Percentiles rank a stretch among this genome's conserved stretches.
phyloP scores from a whole-genome alignment of 805 yeast genomes.

The Kodamaea hsintzibuensis region DNA sequence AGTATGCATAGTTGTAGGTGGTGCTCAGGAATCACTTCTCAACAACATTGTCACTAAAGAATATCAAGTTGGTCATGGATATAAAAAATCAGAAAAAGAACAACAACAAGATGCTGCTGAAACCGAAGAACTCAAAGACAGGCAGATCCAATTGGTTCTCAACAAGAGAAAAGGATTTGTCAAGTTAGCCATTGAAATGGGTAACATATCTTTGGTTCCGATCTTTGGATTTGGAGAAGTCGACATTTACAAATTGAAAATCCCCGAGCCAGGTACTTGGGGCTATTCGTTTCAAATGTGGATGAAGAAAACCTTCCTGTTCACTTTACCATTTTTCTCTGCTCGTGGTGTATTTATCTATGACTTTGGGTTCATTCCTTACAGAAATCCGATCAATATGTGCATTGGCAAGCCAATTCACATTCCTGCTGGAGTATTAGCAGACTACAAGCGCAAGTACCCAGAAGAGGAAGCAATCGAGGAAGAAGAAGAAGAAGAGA shows the following conservation, averaged over 20 bases:
- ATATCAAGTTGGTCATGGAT: constrained; percentile 38
- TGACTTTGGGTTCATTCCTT: constrained; percentile 89
- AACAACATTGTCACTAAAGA: constrained; percentile 38
- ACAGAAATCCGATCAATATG: constrained; percentile 73
- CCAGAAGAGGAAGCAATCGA: constrained; percentile 26
- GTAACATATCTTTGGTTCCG: constrained; percentile 82
- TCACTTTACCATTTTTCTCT: constrained; percentile 87
- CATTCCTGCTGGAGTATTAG: constrained; percentile 46
- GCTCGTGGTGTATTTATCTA: constrained; percentile 92
- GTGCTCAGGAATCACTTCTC: constrained; percentile 86
- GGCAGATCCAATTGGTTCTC: constrained; percentile 67
- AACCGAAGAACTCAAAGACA: constrained; percentile 16
- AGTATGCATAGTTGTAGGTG: constrained; percentile 90
- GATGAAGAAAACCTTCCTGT: constrained; percentile 71
- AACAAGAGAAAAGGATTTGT: constrained; percentile 85
- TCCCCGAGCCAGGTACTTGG: constrained; percentile 41
- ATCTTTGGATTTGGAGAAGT: constrained; percentile 91
- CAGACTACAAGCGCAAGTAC: constrained; percentile 30
- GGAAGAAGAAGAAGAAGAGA: constrained; percentile 6
- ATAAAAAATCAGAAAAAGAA: constrained; percentile 15
- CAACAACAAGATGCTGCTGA: constrained; percentile 1
- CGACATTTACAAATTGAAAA: constrained; percentile 47
- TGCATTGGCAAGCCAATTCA: constrained; percentile 71
- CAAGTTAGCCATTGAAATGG: constrained; percentile 77
- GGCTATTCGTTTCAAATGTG: constrained; percentile 64